These are phyloP conservation scores for Coccomyxa sp. DNA, from an alignment of 139 green algal genomes.

Conservation along the genomic window DNA sequence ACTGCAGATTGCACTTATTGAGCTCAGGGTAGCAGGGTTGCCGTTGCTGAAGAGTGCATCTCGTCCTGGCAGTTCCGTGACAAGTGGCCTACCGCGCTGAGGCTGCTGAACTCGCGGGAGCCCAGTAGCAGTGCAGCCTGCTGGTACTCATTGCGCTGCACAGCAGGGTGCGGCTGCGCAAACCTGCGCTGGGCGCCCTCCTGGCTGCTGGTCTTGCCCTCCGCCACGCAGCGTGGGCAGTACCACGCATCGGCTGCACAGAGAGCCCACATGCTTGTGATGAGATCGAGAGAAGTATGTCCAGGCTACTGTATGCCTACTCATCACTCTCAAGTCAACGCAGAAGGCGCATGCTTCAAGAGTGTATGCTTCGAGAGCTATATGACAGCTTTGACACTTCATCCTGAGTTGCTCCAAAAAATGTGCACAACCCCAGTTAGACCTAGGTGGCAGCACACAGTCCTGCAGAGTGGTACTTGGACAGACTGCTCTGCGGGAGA, in stretches of 20 bases:
- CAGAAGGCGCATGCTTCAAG: not conserved
- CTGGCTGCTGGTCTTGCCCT: too few species aligned
- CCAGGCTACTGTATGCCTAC: not conserved
- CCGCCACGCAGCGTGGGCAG: constrained; percentile 46
- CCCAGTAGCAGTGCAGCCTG: not conserved
- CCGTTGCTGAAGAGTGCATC: too few species aligned
- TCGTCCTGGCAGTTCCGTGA: not conserved
- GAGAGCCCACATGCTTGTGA: not conserved
- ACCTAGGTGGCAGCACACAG: not conserved
- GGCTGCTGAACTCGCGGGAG: not conserved
- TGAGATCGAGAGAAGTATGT: too few species aligned
- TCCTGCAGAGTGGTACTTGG: not conserved
- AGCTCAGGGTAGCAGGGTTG: too few species aligned
- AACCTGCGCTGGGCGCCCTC: not conserved
- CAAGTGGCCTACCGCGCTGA: not conserved
- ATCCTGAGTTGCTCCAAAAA: not conserved
- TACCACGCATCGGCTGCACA: constrained; percentile 47
- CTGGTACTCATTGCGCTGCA: constrained; percentile 9
- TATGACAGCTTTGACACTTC: not conserved
- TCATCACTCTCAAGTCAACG: not conserved
- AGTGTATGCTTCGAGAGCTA: not conserved
- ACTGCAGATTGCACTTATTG: too few species aligned
- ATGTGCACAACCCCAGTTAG: not conserved
- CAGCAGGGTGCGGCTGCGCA: not conserved
- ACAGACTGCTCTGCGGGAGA: not conserved